These are phyloP conservation scores for Triticum aestivum DNA, from an alignment of 176 grass and related monocot species.

Conservation along the genomic window IWGSC_CS_RefSeq_v2.1 NC_057811.1:163616547-163617046, in stretches of 20 bases:
- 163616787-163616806: conserved; percentile 85
- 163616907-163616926: conserved; percentile 91
- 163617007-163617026: conserved; percentile 48
- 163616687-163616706: background rate
- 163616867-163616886: conserved; percentile 93
- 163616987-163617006: conserved; percentile 83
- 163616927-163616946: conserved; percentile 88
- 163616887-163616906: conserved; percentile 96
- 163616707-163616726: background rate
- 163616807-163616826: conserved; percentile 97
- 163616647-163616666: no score
- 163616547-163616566: background rate
- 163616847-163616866: conserved; percentile 70
- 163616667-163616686: no score
- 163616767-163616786: conserved; percentile 88
- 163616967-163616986: conserved; percentile 88
- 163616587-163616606: no score
- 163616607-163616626: no score
- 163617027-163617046: conserved; percentile 76
- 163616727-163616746: conserved; percentile 67
- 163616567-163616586: no score
- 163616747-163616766: conserved; percentile 62
- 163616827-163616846: conserved; percentile 57
- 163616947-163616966: conserved; percentile 77
- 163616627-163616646: no score